Percentiles rank a stretch among this genome's conserved stretches.
phyloP scores from a whole-genome alignment of 768 basidiomycete genomes.

The Baorangia bicolor region DNA sequence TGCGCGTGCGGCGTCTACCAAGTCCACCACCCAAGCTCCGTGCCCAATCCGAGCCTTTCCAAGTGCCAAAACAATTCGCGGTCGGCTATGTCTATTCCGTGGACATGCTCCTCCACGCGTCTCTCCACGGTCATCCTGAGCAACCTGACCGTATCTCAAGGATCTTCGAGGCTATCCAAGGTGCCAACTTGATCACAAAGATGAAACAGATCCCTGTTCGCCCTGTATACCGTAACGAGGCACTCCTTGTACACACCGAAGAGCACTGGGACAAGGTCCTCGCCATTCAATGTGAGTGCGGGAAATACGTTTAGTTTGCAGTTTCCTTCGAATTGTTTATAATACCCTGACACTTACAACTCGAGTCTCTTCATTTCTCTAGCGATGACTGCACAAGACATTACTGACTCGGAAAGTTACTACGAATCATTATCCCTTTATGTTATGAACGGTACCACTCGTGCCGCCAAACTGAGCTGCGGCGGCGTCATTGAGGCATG shows the following conservation, averaged over 20 bases:
- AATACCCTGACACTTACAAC: constrained; percentile 13
- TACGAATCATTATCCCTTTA: constrained; percentile 94
- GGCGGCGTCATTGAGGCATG: constrained; percentile 93
- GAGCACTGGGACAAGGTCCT: constrained; percentile 92
- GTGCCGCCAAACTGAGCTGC: constrained; percentile 83
- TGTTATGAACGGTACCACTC: constrained; percentile 81
- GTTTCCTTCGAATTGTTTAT: constrained; percentile 1
- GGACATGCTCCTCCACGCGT: constrained; percentile 84
- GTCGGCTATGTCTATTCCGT: constrained; percentile 87
- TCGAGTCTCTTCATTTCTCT: constrained; percentile 14
- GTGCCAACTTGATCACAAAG: constrained; percentile 54
- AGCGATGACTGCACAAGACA: constrained; percentile 78
- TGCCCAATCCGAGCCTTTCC: constrained; percentile 35
- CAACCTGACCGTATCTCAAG: constrained; percentile 71
- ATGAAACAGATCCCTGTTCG: constrained; percentile 83
- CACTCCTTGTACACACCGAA: constrained; percentile 84
- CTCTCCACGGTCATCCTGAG: constrained; percentile 71
- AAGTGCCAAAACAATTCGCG: constrained; percentile 21
- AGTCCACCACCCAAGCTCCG: constrained; percentile 21
- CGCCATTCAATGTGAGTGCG: constrained; percentile 71
- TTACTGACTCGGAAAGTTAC: constrained; percentile 71
- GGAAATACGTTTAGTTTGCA: background rate
- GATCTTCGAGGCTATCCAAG: constrained; percentile 68
- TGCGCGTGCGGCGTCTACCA: constrained; percentile 12
- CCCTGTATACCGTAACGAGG: constrained; percentile 73